Evolutionary conservation across 331 rosid species (phyloP), one percentile per base, ranked within the genome.

Genomic region (Rosa hybrid): DNA sequence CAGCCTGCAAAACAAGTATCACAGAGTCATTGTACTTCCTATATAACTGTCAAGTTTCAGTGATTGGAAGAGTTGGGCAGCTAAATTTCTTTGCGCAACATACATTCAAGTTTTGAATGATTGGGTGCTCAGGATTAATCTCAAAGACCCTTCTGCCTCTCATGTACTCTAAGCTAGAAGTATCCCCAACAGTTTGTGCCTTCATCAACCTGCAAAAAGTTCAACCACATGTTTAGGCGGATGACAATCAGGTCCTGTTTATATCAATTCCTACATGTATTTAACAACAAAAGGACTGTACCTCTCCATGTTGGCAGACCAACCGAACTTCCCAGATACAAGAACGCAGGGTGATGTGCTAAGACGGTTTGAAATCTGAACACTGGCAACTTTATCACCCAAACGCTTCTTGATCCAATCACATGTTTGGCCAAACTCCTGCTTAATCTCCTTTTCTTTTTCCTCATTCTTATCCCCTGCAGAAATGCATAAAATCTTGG

Each of bases 301-400:
- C 98, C 97, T 96, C 83, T 96, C 99, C 99, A 96, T 96, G 86
- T 96, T 96, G 57, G 98, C 99, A 75, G 98, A 96, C 99, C 99
- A 96, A 81, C 99, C 99, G 72, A 93, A 93, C 87, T 90, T 93
- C 83, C 99, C 99, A 49, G 99, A 88, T 25, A 84, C 99, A 81
- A 96, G 91, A 80, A 96, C 97, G 41, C 99, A 93, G 46, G 99
- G 99, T 4, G 99, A 96, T 53, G 98, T 89, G 87, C 92, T 91
- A 71, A 96, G 89, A 77, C 99, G 92, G 78, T 82, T 93, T 67
- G 99, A 93, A 74, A 96, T 91, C 80, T 93, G 97, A 78, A 96
- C 99, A 78, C 85, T 89, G 21, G 99, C 96, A 78, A 96, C 99
- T 85, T 88, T 96, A 67, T 91, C 98, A 25, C 96, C 98, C 88